Evolutionary conservation across 768 basidiomycete species (phyloP).

Genomic region (Bullera alba): DNA sequence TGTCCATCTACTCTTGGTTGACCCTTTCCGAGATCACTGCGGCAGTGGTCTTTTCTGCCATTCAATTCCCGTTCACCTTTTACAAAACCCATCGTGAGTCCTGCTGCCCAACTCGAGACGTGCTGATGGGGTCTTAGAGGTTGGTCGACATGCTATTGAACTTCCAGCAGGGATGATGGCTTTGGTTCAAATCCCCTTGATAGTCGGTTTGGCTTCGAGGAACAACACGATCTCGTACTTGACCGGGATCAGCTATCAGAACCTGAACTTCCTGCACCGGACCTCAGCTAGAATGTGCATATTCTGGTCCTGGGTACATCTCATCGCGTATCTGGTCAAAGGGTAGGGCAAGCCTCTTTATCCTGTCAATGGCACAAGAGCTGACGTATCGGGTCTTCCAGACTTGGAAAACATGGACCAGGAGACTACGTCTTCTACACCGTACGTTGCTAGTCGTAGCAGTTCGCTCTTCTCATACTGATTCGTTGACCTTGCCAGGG

Average conservation of each 20-base stretch:
- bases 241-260: constrained; percentile 55
- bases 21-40: background rate
- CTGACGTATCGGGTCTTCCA: background rate
- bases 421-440: background rate
- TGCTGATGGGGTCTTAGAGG: background rate
- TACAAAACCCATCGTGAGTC: background rate
- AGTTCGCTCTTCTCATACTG: background rate
- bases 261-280: constrained; percentile 41
- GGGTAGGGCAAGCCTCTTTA: constrained; percentile 2
- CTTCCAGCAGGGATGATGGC: background rate
- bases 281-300: constrained; percentile 17
- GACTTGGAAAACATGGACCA: background rate
- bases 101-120: background rate
- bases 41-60: background rate
- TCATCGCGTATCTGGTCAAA: background rate
- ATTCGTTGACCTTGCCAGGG: background rate
- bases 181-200: constrained; percentile 50
- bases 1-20: background rate
- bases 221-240: constrained; percentile 56
- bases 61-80: background rate
- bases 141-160: background rate
- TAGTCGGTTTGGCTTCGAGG: constrained; percentile 55
- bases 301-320: constrained; percentile 16
- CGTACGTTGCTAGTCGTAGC: constrained; percentile 3
- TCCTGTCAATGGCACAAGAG: background rate